Evolutionary conservation across 202 grass and related monocot genomes (phyloP).

Genomic region (Cymbopogon flexuosus): DNA sequence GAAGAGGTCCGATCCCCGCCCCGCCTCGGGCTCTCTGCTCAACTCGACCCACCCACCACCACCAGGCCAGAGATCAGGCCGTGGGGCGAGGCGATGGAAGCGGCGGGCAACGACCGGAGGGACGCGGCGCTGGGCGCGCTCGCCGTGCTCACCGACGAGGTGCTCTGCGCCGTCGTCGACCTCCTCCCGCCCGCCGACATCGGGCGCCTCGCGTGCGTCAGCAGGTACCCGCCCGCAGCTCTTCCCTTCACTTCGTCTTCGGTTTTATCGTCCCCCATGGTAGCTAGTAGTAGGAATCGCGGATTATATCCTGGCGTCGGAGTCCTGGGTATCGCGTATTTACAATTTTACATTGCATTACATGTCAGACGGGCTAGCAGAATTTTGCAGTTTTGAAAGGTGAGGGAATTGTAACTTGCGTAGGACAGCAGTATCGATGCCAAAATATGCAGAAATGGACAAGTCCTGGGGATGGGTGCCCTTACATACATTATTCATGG

Average conservation of each 20-base stretch:
- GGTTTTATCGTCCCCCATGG: background rate
- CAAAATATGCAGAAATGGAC: background rate
- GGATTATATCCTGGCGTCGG: background rate
- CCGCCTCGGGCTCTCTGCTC: background rate
- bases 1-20: background rate
- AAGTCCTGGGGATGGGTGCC: background rate
- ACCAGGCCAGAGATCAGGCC: background rate
- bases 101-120: slow-evolving; percentile 44
- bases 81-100: slow-evolving; percentile 25
- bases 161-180: slow-evolving; percentile 75
- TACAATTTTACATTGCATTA: background rate
- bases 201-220: slow-evolving; percentile 78
- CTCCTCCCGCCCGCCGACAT: slow-evolving; percentile 74
- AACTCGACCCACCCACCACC: background rate
- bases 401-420: background rate
- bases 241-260: background rate
- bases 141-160: slow-evolving; percentile 67
- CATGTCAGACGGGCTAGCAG: background rate
- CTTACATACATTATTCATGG: background rate
- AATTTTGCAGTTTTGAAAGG: background rate
- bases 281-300: background rate
- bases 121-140: slow-evolving; percentile 71
- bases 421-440: background rate
- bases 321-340: background rate
- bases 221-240: slow-evolving; percentile 47